phyloP scores from a whole-genome alignment of 1,139 yeast species.

The Candida sp. region DNA sequence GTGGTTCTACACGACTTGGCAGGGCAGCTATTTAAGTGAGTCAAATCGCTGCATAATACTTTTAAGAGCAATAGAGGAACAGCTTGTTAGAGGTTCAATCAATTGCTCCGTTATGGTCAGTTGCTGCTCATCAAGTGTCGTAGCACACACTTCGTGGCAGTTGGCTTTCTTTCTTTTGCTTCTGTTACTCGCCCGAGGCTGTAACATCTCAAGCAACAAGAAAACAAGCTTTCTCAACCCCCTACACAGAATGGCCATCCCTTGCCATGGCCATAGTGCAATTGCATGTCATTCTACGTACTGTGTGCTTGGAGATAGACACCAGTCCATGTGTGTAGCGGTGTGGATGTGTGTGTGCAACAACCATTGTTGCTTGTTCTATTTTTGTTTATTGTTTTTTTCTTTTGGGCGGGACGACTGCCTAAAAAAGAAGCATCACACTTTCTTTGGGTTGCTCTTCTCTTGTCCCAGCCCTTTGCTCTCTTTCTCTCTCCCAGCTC shows the following conservation, averaged over 20 bases:
- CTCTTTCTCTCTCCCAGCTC: no score
- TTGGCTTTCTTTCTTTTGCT: not conserved
- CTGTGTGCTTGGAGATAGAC: no score
- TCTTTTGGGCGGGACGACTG: not conserved
- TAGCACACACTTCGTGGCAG: not conserved
- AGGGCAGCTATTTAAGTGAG: no score
- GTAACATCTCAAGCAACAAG: not conserved
- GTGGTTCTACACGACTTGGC: no score
- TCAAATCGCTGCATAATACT: no score
- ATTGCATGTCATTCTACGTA: no score
- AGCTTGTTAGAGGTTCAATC: no score
- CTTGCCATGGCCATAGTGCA: no score
- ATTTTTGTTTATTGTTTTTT: not conserved
- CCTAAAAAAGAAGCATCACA: not conserved
- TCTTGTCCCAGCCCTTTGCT: not conserved
- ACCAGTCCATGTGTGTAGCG: not conserved
- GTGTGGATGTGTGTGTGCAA: not conserved
- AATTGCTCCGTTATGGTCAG: no score
- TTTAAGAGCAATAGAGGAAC: no score
- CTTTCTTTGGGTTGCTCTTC: not conserved
- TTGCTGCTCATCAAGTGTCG: no score
- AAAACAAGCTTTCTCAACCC: not conserved
- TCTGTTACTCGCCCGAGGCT: not conserved
- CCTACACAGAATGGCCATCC: no score
- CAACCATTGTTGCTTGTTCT: not conserved